These are phyloP conservation scores for Morella rubra DNA, from an alignment of 306 rosid genomes.

Conservation along the genomic window DNA sequence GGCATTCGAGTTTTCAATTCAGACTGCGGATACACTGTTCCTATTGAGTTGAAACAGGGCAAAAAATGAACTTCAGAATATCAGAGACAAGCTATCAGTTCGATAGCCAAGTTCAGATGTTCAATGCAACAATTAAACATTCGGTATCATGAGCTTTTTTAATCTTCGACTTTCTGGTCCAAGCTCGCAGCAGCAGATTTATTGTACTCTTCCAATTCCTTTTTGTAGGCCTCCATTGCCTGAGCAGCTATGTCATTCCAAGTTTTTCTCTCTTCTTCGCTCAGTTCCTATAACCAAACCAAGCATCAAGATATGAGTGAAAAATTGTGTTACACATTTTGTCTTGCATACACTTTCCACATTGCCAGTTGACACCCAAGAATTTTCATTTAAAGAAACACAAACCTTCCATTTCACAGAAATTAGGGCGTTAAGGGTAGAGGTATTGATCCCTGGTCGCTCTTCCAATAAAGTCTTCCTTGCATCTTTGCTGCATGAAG, in stretches of 20 bases:
- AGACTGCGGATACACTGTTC: neutral
- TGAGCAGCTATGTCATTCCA: slow-evolving; percentile 77
- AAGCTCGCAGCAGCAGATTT: slow-evolving; percentile 42
- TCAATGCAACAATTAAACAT: slow-evolving; percentile 45
- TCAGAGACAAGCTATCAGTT: neutral
- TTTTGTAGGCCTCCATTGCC: slow-evolving; percentile 83
- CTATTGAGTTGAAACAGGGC: neutral
- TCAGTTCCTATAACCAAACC: slow-evolving; percentile 52
- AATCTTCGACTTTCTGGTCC: slow-evolving; percentile 6
- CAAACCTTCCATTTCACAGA: slow-evolving; percentile 85
- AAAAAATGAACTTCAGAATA: neutral
- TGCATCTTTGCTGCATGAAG: slow-evolving; percentile 59
- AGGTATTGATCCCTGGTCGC: slow-evolving; percentile 45
- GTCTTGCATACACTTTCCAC: neutral
- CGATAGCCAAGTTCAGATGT: slow-evolving; percentile 19
- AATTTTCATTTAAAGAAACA: neutral
- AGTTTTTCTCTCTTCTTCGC: slow-evolving; percentile 56
- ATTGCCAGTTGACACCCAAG: neutral
- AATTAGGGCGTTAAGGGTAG: slow-evolving; percentile 58
- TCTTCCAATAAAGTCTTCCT: slow-evolving; percentile 66
- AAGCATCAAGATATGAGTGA: too few species aligned
- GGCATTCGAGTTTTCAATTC: neutral
- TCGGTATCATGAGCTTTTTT: neutral
- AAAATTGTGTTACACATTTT: neutral
- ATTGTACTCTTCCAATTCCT: slow-evolving; percentile 72